A percentile compares a stretch with the other conserved stretches of the same genome.
phyloP scores from a whole-genome alignment of 441 rosid genomes.

The Hura crepitans region DNA sequence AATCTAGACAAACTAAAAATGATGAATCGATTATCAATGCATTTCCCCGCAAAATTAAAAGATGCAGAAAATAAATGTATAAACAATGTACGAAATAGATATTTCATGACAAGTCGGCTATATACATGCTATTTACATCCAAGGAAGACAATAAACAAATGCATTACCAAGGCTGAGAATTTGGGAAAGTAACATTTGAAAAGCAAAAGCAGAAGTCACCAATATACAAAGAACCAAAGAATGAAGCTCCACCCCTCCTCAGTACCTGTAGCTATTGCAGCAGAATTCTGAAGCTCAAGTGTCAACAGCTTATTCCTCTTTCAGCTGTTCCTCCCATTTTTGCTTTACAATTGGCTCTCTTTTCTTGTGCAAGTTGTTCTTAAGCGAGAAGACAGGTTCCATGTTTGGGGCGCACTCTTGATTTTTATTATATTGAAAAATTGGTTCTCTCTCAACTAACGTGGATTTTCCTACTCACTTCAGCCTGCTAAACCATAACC shows the following conservation, averaged over 20 bases:
- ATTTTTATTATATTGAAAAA: neutral
- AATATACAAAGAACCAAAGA: constrained; percentile 12
- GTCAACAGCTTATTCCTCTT: neutral
- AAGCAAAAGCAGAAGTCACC: neutral
- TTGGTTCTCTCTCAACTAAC: constrained; percentile 4
- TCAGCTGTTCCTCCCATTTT: neutral
- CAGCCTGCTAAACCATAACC: constrained; percentile 28
- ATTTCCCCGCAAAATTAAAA: too few relatives aligned
- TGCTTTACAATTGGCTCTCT: neutral
- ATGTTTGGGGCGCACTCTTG: neutral
- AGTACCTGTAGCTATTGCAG: neutral
- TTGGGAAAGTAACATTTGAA: neutral
- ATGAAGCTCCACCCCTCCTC: neutral
- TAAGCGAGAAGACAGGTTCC: neutral
- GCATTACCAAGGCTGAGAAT: neutral
- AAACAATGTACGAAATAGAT: too few relatives aligned
- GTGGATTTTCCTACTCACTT: constrained; percentile 24
- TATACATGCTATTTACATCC: constrained; percentile 15
- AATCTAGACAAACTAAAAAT: too few relatives aligned
- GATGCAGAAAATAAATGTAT: too few relatives aligned
- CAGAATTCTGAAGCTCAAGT: neutral
- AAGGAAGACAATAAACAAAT: neutral
- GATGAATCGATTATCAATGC: too few relatives aligned
- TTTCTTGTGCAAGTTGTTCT: neutral
- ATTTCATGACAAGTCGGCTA: constrained; percentile 3